phyloP scores from a whole-genome alignment of 257 asterid species.

The Jacaranda copaia region DNA sequence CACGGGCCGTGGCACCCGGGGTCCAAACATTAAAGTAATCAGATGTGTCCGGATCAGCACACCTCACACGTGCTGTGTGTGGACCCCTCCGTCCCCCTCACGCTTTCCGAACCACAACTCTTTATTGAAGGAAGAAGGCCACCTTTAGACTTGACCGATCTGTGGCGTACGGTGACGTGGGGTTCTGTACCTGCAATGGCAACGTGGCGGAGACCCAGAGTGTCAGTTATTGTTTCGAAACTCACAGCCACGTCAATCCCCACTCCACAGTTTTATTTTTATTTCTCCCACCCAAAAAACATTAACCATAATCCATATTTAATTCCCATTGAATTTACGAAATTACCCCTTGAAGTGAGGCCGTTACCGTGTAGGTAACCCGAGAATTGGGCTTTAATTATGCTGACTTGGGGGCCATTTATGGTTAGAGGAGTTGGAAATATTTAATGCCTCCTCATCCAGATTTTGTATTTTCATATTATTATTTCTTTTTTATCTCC shows the following conservation, averaged over 20 bases:
- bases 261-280: neutral
- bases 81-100: slow-evolving; percentile 45
- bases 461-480: slow-evolving; percentile 31
- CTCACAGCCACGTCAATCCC: slow-evolving; percentile 49
- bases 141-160: slow-evolving; percentile 30
- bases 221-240: slow-evolving; percentile 47
- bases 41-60: slow-evolving; percentile 26
- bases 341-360: slow-evolving; percentile 7
- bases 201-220: slow-evolving; percentile 43
- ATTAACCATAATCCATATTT: neutral
- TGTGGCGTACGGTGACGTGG: slow-evolving; percentile 49
- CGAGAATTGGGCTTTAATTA: slow-evolving; percentile 38
- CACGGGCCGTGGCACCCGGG: slow-evolving; percentile 36
- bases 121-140: neutral
- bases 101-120: slow-evolving; percentile 38
- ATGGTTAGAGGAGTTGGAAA: slow-evolving; percentile 33
- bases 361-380: slow-evolving; percentile 35
- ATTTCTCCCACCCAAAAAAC: neutral
- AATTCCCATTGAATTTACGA: neutral
- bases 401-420: slow-evolving; percentile 33
- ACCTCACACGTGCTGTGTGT: slow-evolving; percentile 57
- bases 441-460: slow-evolving; percentile 32
- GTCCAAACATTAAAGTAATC: neutral
- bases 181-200: slow-evolving; percentile 40
- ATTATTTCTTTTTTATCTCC: neutral